Percentiles rank a stretch among this genome's conserved stretches.
Conservation (phyloP, 1,284 basidiomycete species). For the Trametes sp. region DNA sequence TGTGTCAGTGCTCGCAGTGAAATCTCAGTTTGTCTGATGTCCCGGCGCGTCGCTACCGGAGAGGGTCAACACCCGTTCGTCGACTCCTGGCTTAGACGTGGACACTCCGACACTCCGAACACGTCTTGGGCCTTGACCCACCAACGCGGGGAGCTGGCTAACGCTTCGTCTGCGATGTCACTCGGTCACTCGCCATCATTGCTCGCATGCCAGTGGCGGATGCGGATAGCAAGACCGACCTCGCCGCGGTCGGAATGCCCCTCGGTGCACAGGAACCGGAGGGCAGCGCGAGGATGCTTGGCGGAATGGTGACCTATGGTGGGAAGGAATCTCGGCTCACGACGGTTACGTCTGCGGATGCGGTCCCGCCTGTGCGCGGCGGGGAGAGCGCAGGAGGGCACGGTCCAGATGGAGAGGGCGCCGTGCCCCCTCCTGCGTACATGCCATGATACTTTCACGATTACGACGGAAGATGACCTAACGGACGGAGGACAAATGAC, state of each 20-base stretch:
- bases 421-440: slow-evolving; percentile 54
- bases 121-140: no score
- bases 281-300: slow-evolving; percentile 75
- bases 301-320: slow-evolving; percentile 70
- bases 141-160: not conserved
- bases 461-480: no score
- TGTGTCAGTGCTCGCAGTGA: no score
- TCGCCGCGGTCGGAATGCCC: slow-evolving; percentile 68
- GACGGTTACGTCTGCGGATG: not conserved
- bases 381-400: not conserved
- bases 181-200: not conserved
- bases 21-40: no score
- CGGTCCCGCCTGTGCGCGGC: not conserved
- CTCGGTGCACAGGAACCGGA: slow-evolving; percentile 47
- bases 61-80: no score
- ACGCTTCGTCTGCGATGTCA: not conserved
- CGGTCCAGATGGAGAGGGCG: no score
- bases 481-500: no score
- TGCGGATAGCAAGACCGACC: not conserved
- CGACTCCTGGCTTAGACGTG: no score
- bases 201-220: not conserved
- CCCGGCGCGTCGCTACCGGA: no score
- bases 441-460: slow-evolving; percentile 59
- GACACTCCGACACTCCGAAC: no score
- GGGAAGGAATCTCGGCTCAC: slow-evolving; percentile 44